A percentile compares a stretch with the other conserved stretches of the same genome.
Conservation (phyloP, 164 flowering plant species). For the Vitis cinerea region DNA sequence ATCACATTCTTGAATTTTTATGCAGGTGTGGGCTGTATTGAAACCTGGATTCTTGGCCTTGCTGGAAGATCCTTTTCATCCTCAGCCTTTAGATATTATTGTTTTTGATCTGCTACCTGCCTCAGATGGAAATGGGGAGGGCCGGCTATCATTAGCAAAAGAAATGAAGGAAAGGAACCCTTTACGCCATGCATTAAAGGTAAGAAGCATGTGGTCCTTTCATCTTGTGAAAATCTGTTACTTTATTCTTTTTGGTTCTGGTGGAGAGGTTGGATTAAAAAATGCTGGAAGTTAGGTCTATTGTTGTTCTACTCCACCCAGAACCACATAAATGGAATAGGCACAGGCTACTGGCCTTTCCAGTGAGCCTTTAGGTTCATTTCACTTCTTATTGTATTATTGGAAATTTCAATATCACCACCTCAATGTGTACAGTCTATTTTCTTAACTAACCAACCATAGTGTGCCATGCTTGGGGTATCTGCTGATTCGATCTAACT, state of each 20-base stretch:
- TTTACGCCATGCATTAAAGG: constrained; percentile 83
- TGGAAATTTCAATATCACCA: no score
- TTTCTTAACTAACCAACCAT: no score
- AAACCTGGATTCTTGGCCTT: constrained; percentile 97
- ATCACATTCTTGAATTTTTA: neutral
- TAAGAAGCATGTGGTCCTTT: constrained; percentile 23
- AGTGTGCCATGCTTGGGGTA: no score
- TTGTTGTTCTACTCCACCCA: no score
- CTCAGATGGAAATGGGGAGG: constrained; percentile 87
- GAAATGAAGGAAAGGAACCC: constrained; percentile 91
- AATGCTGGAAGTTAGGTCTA: no score
- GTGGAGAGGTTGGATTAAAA: neutral
- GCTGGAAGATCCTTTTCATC: constrained; percentile 81
- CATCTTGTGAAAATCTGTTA: neutral
- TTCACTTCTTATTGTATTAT: neutral
- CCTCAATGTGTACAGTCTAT: no score
- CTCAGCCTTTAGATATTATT: constrained; percentile 83
- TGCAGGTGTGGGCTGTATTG: constrained; percentile 97
- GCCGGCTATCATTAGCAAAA: constrained; percentile 72
- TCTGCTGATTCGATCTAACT: no score
- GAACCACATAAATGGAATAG: no score
- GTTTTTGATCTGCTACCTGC: constrained; percentile 94
- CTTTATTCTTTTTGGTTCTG: neutral
- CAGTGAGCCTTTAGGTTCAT: neutral
- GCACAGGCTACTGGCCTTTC: neutral